Evolutionary conservation across 202 grass and related monocot species (phyloP).

Genomic region (Dendrocalamus latiflorus): DNA sequence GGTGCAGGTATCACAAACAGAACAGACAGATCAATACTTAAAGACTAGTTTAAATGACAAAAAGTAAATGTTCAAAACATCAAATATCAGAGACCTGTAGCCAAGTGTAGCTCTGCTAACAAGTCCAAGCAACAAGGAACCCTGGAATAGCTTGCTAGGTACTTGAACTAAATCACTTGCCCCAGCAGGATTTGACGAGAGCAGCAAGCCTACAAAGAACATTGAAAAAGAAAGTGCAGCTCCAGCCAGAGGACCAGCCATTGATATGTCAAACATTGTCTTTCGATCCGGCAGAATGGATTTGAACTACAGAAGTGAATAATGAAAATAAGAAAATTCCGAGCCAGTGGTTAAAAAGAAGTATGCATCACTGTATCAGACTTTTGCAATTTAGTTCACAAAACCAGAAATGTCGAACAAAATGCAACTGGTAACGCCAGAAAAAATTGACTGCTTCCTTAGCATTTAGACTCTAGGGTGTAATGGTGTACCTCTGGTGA

Average conservation of each 20-base stretch:
- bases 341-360: neutral
- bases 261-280: conserved; percentile 92
- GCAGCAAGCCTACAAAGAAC: conserved; percentile 90
- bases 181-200: conserved; percentile 71
- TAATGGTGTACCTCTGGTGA: neutral
- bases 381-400: neutral
- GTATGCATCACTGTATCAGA: neutral
- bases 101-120: conserved; percentile 94
- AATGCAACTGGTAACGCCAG: neutral
- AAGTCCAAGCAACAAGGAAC: conserved; percentile 95
- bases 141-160: conserved; percentile 91
- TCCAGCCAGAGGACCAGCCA: conserved; percentile 87
- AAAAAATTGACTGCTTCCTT: neutral
- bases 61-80: neutral
- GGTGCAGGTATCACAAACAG: conserved; percentile 4
- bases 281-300: conserved; percentile 85
- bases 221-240: conserved; percentile 95
- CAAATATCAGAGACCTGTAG: conserved; percentile 72
- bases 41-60: conserved; percentile 7
- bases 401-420: conserved; percentile 7
- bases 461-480: too few species aligned
- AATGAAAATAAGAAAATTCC: conserved; percentile 39
- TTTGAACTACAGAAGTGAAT: conserved; percentile 85
- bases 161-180: conserved; percentile 92
- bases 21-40: neutral